These are phyloP conservation scores for Albugo candida DNA, from an alignment of 352 stramenopile genomes.

Conservation along the genomic window DNA sequence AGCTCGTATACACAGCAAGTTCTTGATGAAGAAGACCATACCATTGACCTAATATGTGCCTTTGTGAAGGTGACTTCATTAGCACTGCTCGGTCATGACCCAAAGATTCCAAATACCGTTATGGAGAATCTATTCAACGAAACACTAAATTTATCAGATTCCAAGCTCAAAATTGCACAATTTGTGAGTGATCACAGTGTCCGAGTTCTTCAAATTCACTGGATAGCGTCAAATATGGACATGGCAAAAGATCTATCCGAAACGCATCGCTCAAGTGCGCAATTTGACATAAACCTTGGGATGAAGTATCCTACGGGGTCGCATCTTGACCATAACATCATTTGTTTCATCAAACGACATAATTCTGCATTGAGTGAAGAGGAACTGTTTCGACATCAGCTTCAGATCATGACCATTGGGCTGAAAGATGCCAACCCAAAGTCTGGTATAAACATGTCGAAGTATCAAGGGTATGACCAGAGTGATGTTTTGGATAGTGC, in stretches of 20 bases:
- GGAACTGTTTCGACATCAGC: slow-evolving; percentile 51
- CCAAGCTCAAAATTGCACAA: slow-evolving; percentile 34
- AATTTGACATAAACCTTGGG: slow-evolving; percentile 52
- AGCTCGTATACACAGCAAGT: not conserved
- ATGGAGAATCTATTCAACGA: slow-evolving; percentile 13
- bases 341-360: slow-evolving; percentile 78
- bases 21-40: not conserved
- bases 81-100: slow-evolving; percentile 36
- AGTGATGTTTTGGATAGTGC: slow-evolving; percentile 33
- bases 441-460: not conserved
- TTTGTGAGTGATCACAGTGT: slow-evolving; percentile 38
- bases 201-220: slow-evolving; percentile 61
- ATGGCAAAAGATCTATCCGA: slow-evolving; percentile 9
- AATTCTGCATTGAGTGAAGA: slow-evolving; percentile 44
- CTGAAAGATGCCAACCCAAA: slow-evolving; percentile 21
- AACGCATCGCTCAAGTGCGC: slow-evolving; percentile 9
- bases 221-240: slow-evolving; percentile 11
- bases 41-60: slow-evolving; percentile 22
- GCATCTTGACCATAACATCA: slow-evolving; percentile 42
- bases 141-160: slow-evolving; percentile 16
- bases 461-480: not conserved
- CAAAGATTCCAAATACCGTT: slow-evolving; percentile 13
- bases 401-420: slow-evolving; percentile 76
- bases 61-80: slow-evolving; percentile 47
- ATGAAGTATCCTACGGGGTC: slow-evolving; percentile 50